Conservation (phyloP, 139 green algal genomes). For the Coelastrella sp. region DNA sequence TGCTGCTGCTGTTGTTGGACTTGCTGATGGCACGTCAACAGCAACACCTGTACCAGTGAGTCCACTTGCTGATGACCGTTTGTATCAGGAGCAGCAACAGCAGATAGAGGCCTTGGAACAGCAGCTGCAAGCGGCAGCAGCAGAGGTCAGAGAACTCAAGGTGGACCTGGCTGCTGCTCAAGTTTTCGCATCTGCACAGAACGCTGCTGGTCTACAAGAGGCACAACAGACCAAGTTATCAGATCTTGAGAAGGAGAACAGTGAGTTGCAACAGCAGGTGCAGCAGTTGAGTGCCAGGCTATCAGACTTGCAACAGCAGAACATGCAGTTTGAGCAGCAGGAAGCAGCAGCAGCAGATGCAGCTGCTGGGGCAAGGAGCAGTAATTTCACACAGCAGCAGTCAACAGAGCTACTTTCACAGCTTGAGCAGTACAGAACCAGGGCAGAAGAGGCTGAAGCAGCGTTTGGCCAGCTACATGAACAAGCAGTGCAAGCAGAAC, state of each 20-base stretch:
- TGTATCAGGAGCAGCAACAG: background rate
- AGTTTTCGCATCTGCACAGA: background rate
- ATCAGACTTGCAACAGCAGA: background rate
- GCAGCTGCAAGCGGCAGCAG: background rate
- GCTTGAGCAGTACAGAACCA: background rate
- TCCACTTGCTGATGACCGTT: background rate
- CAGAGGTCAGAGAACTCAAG: background rate
- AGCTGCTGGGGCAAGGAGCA: background rate
- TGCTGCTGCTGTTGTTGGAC: background rate
- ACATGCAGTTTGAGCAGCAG: background rate
- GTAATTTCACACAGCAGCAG: background rate
- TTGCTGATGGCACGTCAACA: background rate
- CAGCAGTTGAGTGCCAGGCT: background rate
- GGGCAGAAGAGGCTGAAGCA: slow-evolving; percentile 5
- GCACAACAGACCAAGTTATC: background rate
- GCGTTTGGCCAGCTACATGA: background rate
- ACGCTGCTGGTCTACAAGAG: background rate
- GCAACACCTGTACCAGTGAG: background rate
- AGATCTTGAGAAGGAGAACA: slow-evolving; percentile 2
- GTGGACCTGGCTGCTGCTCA: background rate
- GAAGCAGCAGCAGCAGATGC: background rate
- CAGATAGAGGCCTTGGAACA: background rate
- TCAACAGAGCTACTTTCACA: background rate
- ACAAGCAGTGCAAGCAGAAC: background rate
- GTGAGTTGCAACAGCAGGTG: slow-evolving; percentile 14